A percentile compares a stretch with the other conserved stretches of the same genome.
Conservation (phyloP, 1,284 basidiomycete species). For the Cryptococcus amylolentus region DNA sequence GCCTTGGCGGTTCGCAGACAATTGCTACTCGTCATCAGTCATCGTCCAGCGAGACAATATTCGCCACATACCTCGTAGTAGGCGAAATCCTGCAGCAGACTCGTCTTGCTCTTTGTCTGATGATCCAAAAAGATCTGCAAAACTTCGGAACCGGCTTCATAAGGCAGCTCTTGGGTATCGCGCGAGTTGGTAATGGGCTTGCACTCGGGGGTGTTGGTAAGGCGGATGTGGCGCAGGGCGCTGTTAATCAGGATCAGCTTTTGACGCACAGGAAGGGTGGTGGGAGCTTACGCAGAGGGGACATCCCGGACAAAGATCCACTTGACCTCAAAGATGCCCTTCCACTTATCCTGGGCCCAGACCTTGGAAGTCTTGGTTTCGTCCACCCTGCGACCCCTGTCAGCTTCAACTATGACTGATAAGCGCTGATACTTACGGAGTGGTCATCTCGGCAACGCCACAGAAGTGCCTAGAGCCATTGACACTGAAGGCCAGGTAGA, state of each 20-base stretch:
- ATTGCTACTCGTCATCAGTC: constrained; percentile 7
- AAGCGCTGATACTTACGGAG: constrained; percentile 56
- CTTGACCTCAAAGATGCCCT: constrained; percentile 89
- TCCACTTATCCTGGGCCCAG: constrained; percentile 98
- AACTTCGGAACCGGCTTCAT: constrained; percentile 92
- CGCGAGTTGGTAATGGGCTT: constrained; percentile 91
- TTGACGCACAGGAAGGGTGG: neutral
- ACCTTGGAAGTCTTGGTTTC: constrained; percentile 61
- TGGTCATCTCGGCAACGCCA: constrained; percentile 94
- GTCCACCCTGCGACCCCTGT: constrained; percentile 45
- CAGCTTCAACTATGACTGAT: neutral
- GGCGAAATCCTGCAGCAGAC: constrained; percentile 86
- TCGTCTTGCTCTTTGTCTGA: constrained; percentile 71
- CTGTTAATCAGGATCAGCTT: neutral
- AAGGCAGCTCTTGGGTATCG: constrained; percentile 72
- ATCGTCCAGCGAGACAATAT: neutral
- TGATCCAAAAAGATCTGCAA: constrained; percentile 88
- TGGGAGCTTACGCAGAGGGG: constrained; percentile 74
- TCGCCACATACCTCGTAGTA: constrained; percentile 72
- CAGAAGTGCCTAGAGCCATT: constrained; percentile 96
- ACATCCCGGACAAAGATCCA: constrained; percentile 96
- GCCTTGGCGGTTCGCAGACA: constrained; percentile 11
- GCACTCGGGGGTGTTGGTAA: constrained; percentile 88
- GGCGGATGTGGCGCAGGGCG: constrained; percentile 41
- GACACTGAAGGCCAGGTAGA: constrained; percentile 94